These are phyloP conservation scores for Brassica hybrid DNA, from an alignment of 441 rosid genomes.

Conservation along the genomic window DNA sequence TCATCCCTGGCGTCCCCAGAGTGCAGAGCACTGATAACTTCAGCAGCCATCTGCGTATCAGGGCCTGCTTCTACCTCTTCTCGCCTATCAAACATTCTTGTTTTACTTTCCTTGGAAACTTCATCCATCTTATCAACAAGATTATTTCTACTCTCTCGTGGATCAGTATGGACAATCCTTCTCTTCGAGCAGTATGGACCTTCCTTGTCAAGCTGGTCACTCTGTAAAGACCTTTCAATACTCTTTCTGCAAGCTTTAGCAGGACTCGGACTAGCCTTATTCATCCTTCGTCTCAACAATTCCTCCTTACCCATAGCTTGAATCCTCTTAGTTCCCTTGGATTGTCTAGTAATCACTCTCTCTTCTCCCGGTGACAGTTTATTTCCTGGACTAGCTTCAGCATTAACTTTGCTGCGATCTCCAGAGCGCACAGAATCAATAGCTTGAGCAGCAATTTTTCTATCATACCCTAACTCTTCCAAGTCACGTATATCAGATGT, in stretches of 20 bases:
- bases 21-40: slow-evolving; percentile 78
- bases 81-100: slow-evolving; percentile 34
- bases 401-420: slow-evolving; percentile 12
- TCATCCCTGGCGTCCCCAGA: slow-evolving; percentile 47
- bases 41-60: slow-evolving; percentile 93
- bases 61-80: slow-evolving; percentile 59
- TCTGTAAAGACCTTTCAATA: slow-evolving; percentile 18
- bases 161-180: slow-evolving; percentile 34
- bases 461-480: slow-evolving; percentile 59
- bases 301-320: slow-evolving; percentile 45
- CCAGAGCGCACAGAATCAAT: slow-evolving; percentile 67
- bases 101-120: slow-evolving; percentile 40
- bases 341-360: slow-evolving; percentile 51
- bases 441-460: slow-evolving; percentile 85
- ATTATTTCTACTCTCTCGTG: slow-evolving; percentile 48
- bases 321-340: slow-evolving; percentile 51
- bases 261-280: slow-evolving; percentile 49
- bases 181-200: slow-evolving; percentile 14
- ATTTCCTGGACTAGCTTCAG: slow-evolving; percentile 34
- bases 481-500: slow-evolving; percentile 33
- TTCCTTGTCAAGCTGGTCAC: slow-evolving; percentile 33
- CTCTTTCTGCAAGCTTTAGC: slow-evolving; percentile 21
- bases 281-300: slow-evolving; percentile 43
- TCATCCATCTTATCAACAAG: slow-evolving; percentile 54
- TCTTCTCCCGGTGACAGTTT: slow-evolving; percentile 43